These are phyloP conservation scores for Trapa incisa DNA, from an alignment of 345 rosid genomes.

Conservation along the genomic window DNA sequence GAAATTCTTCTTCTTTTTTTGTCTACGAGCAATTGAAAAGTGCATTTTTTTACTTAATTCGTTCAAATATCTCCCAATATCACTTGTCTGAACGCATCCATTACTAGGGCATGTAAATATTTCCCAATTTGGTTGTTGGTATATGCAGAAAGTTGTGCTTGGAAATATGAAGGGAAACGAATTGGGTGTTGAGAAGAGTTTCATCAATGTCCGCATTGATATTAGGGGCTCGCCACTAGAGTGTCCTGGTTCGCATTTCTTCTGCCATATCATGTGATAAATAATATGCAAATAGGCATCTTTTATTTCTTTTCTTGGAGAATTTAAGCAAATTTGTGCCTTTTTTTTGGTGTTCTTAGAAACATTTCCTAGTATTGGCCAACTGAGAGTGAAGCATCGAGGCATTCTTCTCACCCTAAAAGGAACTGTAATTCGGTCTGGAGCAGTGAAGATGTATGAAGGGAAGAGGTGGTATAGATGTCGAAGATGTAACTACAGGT, in stretches of 20 bases:
- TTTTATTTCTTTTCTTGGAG: conserved; percentile 1
- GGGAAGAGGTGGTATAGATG: conserved; percentile 78
- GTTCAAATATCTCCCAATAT: neutral
- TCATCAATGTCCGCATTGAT: conserved; percentile 71
- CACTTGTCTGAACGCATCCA: neutral
- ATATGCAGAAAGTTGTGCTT: conserved; percentile 42
- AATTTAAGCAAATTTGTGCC: neutral
- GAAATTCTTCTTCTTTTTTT: too few relatives aligned
- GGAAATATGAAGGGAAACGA: conserved; percentile 32
- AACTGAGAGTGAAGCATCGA: conserved; percentile 72
- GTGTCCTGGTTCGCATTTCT: conserved; percentile 42
- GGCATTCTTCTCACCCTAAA: conserved; percentile 68
- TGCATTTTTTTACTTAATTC: neutral
- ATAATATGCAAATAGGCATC: neutral
- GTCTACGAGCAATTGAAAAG: too few relatives aligned
- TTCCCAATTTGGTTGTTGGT: conserved; percentile 2
- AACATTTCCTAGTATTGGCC: conserved; percentile 75
- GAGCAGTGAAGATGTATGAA: conserved; percentile 84
- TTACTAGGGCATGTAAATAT: neutral
- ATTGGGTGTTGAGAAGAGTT: conserved; percentile 54
- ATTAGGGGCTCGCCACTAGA: conserved; percentile 73
- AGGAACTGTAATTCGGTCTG: conserved; percentile 86
- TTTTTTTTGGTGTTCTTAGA: conserved; percentile 24
- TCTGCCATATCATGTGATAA: neutral
- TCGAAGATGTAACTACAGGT: conserved; percentile 74